phyloP scores from a whole-genome alignment of 1,284 basidiomycete species.

The Tremellales sp. region DNA sequence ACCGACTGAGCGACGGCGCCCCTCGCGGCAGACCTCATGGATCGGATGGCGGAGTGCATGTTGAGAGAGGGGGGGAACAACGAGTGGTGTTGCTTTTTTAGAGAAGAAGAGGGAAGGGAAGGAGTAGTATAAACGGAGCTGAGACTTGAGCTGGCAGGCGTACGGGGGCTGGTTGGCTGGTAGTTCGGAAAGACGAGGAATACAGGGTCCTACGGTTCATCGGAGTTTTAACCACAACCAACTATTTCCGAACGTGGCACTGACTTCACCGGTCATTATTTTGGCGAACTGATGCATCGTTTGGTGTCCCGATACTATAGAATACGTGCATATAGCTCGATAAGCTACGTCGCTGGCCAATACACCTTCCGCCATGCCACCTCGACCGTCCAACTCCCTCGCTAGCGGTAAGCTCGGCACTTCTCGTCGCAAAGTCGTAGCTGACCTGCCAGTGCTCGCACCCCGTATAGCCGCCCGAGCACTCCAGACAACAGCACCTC shows the following conservation, averaged over 20 bases:
- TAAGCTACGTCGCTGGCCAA: no score
- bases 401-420: not conserved
- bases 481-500: slow-evolving; percentile 31
- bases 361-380: not conserved
- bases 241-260: no score
- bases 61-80: slow-evolving; percentile 21
- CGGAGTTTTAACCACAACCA: no score
- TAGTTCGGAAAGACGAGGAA: slow-evolving; percentile 1
- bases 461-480: slow-evolving; percentile 13
- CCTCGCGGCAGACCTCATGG: slow-evolving; percentile 48
- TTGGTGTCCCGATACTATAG: not conserved
- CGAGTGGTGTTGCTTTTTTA: no score
- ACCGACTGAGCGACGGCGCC: slow-evolving; percentile 35
- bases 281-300: not conserved
- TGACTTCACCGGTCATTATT: not conserved
- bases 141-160: not conserved
- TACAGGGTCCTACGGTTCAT: slow-evolving; percentile 1
- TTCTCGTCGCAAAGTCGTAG: not conserved
- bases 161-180: not conserved
- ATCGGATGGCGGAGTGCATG: slow-evolving; percentile 85
- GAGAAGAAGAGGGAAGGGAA: slow-evolving; percentile 1
- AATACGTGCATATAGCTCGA: no score
- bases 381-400: not conserved
- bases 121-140: not conserved
- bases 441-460: slow-evolving; percentile 7